These are phyloP conservation scores for Trichoderma brevicompactum DNA, from an alignment of 2,329 filamentous ascomycete genomes.

Conservation along the genomic window DNA sequence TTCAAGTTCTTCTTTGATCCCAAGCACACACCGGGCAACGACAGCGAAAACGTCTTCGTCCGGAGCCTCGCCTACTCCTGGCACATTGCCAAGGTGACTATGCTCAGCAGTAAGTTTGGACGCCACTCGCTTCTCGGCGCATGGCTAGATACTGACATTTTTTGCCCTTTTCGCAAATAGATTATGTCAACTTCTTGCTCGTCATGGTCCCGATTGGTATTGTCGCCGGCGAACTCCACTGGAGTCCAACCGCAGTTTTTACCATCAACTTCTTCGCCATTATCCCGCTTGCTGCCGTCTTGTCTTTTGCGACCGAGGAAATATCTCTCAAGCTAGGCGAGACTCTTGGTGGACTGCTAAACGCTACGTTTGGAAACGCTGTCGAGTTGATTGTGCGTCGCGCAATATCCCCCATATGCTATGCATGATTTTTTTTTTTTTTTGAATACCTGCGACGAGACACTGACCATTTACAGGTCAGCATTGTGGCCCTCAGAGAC, in stretches of 20 bases:
- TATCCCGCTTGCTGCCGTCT: conserved; percentile 72
- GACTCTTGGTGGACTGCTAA: conserved; percentile 73
- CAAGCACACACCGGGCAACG: conserved; percentile 55
- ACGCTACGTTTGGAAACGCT: conserved; percentile 79
- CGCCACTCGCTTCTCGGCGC: background rate
- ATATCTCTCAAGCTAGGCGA: conserved; percentile 73
- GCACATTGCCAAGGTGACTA: conserved; percentile 61
- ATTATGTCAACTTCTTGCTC: conserved; percentile 71
- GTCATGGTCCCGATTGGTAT: conserved; percentile 77
- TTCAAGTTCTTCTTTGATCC: conserved; percentile 55
- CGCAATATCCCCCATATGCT: background rate
- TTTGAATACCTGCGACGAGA: no score
- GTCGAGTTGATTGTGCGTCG: conserved; percentile 73
- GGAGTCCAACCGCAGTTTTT: conserved; percentile 71
- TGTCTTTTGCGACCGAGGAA: conserved; percentile 80
- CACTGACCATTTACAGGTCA: conserved; percentile 63
- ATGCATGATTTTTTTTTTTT: no score
- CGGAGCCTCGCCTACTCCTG: conserved; percentile 54
- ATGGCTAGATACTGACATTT: background rate
- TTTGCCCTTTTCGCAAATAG: conserved; percentile 39
- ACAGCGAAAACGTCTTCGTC: conserved; percentile 53
- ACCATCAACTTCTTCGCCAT: conserved; percentile 81
- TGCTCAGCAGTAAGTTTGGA: conserved; percentile 59
- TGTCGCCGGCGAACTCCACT: conserved; percentile 63
- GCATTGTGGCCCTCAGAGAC: conserved; percentile 84